A percentile compares a stretch with the other conserved stretches of the same genome.
These are phyloP conservation scores for Emergomyces pasteurianus DNA, from an alignment of 2,329 filamentous ascomycete genomes.

Conservation along the genomic window DNA sequence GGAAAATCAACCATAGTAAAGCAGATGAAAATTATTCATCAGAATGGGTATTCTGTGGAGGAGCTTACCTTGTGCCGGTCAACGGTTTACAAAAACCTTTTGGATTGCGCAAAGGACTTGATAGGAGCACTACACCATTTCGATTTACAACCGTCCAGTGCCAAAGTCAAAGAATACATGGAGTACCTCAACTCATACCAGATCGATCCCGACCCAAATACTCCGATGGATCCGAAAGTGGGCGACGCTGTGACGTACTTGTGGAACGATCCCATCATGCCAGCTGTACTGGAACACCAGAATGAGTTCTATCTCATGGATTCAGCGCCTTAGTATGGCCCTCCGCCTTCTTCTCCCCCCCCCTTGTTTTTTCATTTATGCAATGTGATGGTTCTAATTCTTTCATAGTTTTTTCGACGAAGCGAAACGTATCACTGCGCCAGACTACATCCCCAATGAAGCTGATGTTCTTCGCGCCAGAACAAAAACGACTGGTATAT, in stretches of 20 bases:
- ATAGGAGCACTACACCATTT: constrained; percentile 89
- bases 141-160: constrained; percentile 62
- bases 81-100: constrained; percentile 95
- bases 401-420: constrained; percentile 81
- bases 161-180: constrained; percentile 60
- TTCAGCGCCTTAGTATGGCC: constrained; percentile 84
- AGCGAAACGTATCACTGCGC: constrained; percentile 67
- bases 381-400: neutral
- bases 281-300: constrained; percentile 77
- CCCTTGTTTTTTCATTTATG: neutral
- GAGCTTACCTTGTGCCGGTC: constrained; percentile 89
- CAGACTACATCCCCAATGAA: constrained; percentile 83
- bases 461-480: constrained; percentile 89
- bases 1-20: constrained; percentile 99
- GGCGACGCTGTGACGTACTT: constrained; percentile 72
- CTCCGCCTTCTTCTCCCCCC: neutral
- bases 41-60: constrained; percentile 91
- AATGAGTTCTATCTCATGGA: constrained; percentile 99
- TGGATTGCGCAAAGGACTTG: constrained; percentile 91
- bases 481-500: constrained; percentile 98
- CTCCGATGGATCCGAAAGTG: constrained; percentile 66
- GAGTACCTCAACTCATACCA: constrained; percentile 78
- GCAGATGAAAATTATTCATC: constrained; percentile 99
- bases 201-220: constrained; percentile 80
- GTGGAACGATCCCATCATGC: constrained; percentile 80